Percentiles rank a stretch among this genome's conserved stretches.
These are phyloP conservation scores for Gynandropsis gynandra DNA, from an alignment of 345 rosid species.

Conservation along the genomic window DNA sequence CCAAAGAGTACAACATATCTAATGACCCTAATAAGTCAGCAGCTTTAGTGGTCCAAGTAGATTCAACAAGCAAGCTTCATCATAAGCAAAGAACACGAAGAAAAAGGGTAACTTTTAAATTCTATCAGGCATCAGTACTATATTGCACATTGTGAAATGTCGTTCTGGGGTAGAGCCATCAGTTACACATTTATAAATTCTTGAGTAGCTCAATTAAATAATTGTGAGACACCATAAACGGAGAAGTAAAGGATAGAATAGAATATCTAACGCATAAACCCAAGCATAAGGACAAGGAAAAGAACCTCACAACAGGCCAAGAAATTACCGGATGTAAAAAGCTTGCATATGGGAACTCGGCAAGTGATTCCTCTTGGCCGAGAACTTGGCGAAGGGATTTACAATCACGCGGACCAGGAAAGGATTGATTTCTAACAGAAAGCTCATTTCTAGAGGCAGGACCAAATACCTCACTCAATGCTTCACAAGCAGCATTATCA, in stretches of 20 bases:
- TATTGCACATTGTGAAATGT: no score
- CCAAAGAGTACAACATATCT: no score
- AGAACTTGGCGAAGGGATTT: slow-evolving; percentile 41
- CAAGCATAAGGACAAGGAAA: background rate
- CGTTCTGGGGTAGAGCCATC: no score
- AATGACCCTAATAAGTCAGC: no score
- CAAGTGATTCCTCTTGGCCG: slow-evolving; percentile 69
- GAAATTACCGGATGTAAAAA: slow-evolving; percentile 64
- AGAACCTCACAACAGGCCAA: slow-evolving; percentile 7
- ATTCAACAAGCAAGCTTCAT: no score
- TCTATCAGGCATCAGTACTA: no score
- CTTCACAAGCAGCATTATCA: slow-evolving; percentile 54
- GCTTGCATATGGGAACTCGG: slow-evolving; percentile 89
- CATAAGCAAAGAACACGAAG: no score
- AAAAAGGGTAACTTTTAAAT: no score
- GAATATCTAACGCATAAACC: slow-evolving; percentile 8
- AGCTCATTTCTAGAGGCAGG: slow-evolving; percentile 32
- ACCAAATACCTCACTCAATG: slow-evolving; percentile 56
- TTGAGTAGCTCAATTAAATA: no score
- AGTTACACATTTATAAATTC: no score
- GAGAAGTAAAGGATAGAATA: slow-evolving; percentile 1
- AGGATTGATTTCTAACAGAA: slow-evolving; percentile 36
- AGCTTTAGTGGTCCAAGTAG: no score
- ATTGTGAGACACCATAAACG: background rate
- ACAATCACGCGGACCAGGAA: slow-evolving; percentile 25